Conservation (phyloP, 805 yeast species). For the Zygoascus tannicola region DNA sequence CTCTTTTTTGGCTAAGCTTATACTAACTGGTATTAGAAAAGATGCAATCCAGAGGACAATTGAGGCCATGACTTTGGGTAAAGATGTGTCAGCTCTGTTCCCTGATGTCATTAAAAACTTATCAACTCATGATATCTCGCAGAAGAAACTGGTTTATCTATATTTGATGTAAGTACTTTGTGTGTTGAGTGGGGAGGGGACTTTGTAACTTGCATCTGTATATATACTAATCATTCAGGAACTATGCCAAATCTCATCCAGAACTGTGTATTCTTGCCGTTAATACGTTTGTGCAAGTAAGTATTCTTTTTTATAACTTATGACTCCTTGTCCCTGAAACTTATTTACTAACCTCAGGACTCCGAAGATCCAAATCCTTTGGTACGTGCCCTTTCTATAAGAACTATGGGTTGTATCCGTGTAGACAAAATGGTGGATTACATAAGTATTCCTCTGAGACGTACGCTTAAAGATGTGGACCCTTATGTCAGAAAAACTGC, state of each 20-base stretch:
- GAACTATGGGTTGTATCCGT: constrained; percentile 97
- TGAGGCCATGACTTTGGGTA: constrained; percentile 97
- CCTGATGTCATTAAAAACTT: constrained; percentile 95
- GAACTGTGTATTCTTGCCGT: constrained; percentile 93
- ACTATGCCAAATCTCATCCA: constrained; percentile 93
- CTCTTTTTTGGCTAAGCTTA: neutral
- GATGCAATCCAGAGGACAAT: constrained; percentile 96
- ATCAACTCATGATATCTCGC: constrained; percentile 93
- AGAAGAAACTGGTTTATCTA: constrained; percentile 88
- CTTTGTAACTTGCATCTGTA: neutral
- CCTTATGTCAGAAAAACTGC: constrained; percentile 98
- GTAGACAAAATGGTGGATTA: constrained; percentile 94
- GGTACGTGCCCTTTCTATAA: constrained; percentile 88
- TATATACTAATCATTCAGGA: constrained; percentile 25
- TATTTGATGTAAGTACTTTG: constrained; percentile 66
- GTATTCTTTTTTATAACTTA: neutral
- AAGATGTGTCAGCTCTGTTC: constrained; percentile 87
- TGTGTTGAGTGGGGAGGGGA: constrained; percentile 5
- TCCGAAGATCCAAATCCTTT: constrained; percentile 95
- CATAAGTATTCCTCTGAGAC: constrained; percentile 78
- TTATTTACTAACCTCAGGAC: constrained; percentile 36
- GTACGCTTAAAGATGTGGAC: constrained; percentile 82
- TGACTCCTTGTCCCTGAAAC: neutral
- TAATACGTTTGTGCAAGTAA: constrained; percentile 72
- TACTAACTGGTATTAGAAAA: constrained; percentile 40